Base-by-base conservation (phyloP, 2,329 filamentous ascomycete species). In the Bretziella fagacearum region DNA sequence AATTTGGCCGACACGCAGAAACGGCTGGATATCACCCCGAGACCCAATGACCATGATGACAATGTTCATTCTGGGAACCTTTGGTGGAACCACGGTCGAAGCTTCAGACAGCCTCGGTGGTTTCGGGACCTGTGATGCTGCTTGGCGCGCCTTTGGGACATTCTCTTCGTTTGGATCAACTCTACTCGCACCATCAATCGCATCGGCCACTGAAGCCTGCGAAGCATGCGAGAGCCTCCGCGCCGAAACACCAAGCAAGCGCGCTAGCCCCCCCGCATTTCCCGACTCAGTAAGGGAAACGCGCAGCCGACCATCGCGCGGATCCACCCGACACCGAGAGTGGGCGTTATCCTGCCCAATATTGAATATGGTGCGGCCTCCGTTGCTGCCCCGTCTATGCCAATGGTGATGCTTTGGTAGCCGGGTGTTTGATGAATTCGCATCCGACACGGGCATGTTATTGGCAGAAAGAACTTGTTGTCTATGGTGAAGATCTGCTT, bases 21-120 rank as follows among this genome's bases (percentile, higher is more conserved):
- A 91, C 0, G 84, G 84, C 57, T 91, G 84, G 2, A 82, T 79
- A 56, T 91, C 84, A 29, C 84, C 84, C 42, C 84, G 69, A 2
- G 77, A 83, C 2, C 84, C 84, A 54, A 89, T 85, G 5, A 89
- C 80, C 73, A 86, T 85, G 55, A 89, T 79, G 23, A 86, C 81
- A 46, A 91, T 81, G 58, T 86, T 87, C 40, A 91, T 64, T 7
- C 59, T 33, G 3, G 49, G 46, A 17, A 51, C 45, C n/a, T 23
- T 33, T 15, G 26, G 23, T 15, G 27, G 41, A 23, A 32, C 17
- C 4, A 45, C 22, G 4, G 40, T 47, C n/a, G 40, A 47, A 17
- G 32, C 26, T 26, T 44, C 48, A 29, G 47, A 49, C 17, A 49
- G 30, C 3, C 42, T 41, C n/a, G 41, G 41, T 2, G 44, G 37